These are phyloP conservation scores for Intubia oerlemansii DNA, from an alignment of 2,329 filamentous ascomycete genomes.

Conservation along the genomic window DNA sequence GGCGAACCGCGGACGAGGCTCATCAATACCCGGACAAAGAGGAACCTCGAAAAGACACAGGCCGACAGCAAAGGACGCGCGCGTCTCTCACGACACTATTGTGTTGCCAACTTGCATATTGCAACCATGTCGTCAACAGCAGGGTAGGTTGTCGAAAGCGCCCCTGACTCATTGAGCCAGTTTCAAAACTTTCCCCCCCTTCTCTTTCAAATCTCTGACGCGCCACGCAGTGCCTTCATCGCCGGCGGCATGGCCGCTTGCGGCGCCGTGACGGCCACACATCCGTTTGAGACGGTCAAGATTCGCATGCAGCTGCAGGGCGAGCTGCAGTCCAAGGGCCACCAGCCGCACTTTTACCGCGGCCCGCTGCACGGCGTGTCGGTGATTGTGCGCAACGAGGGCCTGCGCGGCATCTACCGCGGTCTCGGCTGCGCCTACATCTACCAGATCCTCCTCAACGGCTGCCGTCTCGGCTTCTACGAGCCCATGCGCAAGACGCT, in stretches of 20 bases:
- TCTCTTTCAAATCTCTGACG: too few species aligned
- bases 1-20: too few species aligned
- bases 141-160: constrained; percentile 7
- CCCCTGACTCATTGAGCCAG: too few species aligned
- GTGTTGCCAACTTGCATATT: too few species aligned
- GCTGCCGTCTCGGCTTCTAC: constrained; percentile 92
- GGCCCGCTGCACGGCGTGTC: constrained; percentile 81
- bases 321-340: constrained; percentile 71
- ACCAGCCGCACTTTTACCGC: constrained; percentile 72
- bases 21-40: too few species aligned
- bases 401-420: constrained; percentile 63
- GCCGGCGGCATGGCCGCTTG: constrained; percentile 93
- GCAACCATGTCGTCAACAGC: constrained; percentile 8
- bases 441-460: constrained; percentile 92
- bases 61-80: too few species aligned
- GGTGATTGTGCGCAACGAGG: constrained; percentile 83
- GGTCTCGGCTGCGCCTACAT: constrained; percentile 84
- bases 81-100: too few species aligned
- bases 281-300: constrained; percentile 97
- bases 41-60: too few species aligned
- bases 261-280: constrained; percentile 90
- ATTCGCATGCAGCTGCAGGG: constrained; percentile 95
- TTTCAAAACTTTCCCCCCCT: too few species aligned
- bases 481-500: constrained; percentile 68
- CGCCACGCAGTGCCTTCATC: constrained; percentile 51